Evolutionary conservation across 192 early-diverging fungal species (phyloP).

Genomic region (Entomortierella beljakovae): DNA sequence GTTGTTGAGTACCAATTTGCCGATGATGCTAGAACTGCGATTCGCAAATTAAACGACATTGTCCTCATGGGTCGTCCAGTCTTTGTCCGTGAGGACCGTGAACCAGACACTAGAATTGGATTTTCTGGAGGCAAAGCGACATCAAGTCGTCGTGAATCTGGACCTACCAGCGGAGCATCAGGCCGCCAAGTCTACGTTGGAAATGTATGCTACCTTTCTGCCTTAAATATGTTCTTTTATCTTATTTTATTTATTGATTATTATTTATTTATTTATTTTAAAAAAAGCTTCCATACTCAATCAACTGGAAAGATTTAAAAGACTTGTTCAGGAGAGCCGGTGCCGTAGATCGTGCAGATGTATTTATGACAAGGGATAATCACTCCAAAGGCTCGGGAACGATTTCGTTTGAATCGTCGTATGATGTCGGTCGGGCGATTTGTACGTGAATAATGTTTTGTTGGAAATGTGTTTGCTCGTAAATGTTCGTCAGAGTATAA

Average conservation of each 20-base stretch:
- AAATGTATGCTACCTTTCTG: conserved; percentile 61
- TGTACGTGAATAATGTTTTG: conserved; percentile 60
- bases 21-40: conserved; percentile 82
- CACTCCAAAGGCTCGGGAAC: conserved; percentile 79
- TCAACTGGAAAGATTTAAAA: conserved; percentile 90
- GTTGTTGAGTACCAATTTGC: conserved; percentile 81
- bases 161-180: background rate
- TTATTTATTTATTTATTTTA: background rate
- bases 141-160: background rate
- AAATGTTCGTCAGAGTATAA: background rate
- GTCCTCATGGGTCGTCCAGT: conserved; percentile 78
- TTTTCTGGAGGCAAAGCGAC: conserved; percentile 21
- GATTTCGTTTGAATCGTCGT: conserved; percentile 74
- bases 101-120: conserved; percentile 63
- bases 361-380: conserved; percentile 67
- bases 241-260: background rate
- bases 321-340: conserved; percentile 85
- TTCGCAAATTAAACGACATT: conserved; percentile 74
- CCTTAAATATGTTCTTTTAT: background rate
- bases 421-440: conserved; percentile 78
- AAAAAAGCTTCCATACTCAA: conserved; percentile 83
- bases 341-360: conserved; percentile 75
- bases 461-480: background rate
- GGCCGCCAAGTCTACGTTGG: conserved; percentile 68
- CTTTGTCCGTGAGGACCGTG: conserved; percentile 84